Conservation (phyloP, 192 early-diverging fungal species). For the Ramicandelaber brevisporus region DNA sequence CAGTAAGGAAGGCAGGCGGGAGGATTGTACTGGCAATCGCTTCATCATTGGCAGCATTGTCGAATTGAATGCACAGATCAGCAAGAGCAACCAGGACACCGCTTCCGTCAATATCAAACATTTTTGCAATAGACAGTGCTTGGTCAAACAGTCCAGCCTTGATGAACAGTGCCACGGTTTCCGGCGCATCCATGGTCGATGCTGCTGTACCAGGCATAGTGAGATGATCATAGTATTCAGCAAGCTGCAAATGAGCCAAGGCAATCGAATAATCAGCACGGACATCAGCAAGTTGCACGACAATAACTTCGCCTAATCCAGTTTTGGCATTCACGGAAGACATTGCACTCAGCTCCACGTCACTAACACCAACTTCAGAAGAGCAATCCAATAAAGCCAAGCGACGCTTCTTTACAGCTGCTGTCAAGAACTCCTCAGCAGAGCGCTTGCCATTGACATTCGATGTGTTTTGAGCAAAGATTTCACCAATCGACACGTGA, state of each 20-base stretch:
- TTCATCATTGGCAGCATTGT: constrained; percentile 3
- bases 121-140: constrained; percentile 8
- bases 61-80: constrained; percentile 6
- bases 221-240: constrained; percentile 9
- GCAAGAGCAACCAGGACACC: constrained; percentile 7
- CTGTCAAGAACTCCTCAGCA: too few relatives aligned
- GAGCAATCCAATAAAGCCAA: not conserved
- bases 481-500: too few relatives aligned
- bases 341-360: too few relatives aligned
- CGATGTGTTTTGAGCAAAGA: too few relatives aligned
- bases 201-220: too few relatives aligned
- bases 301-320: constrained; percentile 11
- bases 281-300: constrained; percentile 14
- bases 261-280: constrained; percentile 15
- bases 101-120: constrained; percentile 8
- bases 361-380: too few relatives aligned
- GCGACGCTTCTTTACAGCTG: constrained; percentile 1
- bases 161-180: constrained; percentile 11
- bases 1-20: not conserved
- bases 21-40: constrained; percentile 3
- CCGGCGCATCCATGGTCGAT: constrained; percentile 14
- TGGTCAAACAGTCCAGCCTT: constrained; percentile 16
- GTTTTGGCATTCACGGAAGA: too few relatives aligned
- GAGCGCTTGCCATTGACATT: too few relatives aligned
- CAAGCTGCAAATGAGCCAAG: constrained; percentile 12